Evolutionary conservation across 2,329 filamentous ascomycete genomes (phyloP).

Genomic region (Didymosphaeria variabile): DNA sequence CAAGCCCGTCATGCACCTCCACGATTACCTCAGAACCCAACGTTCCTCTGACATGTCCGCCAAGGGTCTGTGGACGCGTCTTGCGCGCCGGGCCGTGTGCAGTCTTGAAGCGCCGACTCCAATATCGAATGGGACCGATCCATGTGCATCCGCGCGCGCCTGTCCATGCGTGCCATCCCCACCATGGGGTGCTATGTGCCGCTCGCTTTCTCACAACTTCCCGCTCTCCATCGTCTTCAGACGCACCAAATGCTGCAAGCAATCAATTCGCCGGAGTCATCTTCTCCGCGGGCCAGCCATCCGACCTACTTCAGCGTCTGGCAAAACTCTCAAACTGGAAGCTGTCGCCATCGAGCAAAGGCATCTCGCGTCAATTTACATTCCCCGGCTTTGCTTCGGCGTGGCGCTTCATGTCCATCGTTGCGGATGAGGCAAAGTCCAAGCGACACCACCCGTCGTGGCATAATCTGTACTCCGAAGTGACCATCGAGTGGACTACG

Average conservation of each 20-base stretch:
- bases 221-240: not conserved
- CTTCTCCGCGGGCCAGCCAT: slow-evolving; percentile 41
- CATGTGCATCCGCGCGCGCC: not conserved
- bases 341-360: slow-evolving; percentile 33
- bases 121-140: not conserved
- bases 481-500: slow-evolving; percentile 49
- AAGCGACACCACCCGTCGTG: slow-evolving; percentile 46
- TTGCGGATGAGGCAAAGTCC: slow-evolving; percentile 46
- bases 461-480: slow-evolving; percentile 46
- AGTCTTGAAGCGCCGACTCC: slow-evolving; percentile 2
- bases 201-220: not conserved
- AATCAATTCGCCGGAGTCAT: slow-evolving; percentile 25
- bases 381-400: slow-evolving; percentile 44
- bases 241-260: slow-evolving; percentile 6
- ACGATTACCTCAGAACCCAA: slow-evolving; percentile 40
- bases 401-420: slow-evolving; percentile 44
- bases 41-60: slow-evolving; percentile 29
- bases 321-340: slow-evolving; percentile 37
- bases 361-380: slow-evolving; percentile 37
- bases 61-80: slow-evolving; percentile 21
- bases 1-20: slow-evolving; percentile 26
- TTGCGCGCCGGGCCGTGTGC: slow-evolving; percentile 23
- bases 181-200: not conserved
- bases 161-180: not conserved
- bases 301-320: slow-evolving; percentile 37